Evolutionary conservation across 805 yeast species (phyloP).

Genomic region (Myxozyma neotropica): DNA sequence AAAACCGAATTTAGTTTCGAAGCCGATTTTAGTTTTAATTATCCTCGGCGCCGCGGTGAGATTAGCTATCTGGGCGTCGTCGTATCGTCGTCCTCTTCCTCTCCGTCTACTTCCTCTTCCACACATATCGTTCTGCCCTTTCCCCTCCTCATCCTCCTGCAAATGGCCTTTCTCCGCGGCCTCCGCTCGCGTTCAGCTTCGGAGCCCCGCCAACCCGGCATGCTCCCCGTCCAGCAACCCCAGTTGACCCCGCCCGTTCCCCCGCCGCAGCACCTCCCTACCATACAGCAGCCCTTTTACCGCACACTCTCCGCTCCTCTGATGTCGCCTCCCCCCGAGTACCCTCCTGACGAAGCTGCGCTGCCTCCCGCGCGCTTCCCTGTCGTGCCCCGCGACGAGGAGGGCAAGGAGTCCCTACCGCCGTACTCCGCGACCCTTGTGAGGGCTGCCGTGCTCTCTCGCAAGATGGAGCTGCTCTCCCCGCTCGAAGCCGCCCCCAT

Average conservation of each 20-base stretch:
- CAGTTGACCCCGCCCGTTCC: not conserved
- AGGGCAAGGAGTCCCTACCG: slow-evolving; percentile 57
- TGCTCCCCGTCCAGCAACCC: not conserved
- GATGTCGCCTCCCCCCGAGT: slow-evolving; percentile 19
- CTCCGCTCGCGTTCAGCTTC: slow-evolving; percentile 32
- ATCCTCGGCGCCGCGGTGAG: not conserved
- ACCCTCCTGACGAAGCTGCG: slow-evolving; percentile 6
- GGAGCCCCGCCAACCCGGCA: slow-evolving; percentile 17
- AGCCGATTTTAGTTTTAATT: not conserved
- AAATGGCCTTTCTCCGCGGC: slow-evolving; percentile 31
- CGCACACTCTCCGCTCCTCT: slow-evolving; percentile 24
- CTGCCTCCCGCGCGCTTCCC: slow-evolving; percentile 28
- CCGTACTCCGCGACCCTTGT: slow-evolving; percentile 65
- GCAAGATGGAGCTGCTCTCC: slow-evolving; percentile 74
- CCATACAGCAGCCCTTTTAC: slow-evolving; percentile 17
- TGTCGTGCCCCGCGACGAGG: slow-evolving; percentile 34
- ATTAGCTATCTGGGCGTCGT: not conserved
- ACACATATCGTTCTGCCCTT: not conserved
- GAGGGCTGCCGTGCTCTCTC: slow-evolving; percentile 56
- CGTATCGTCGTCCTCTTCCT: not conserved
- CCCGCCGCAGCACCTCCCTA: not conserved
- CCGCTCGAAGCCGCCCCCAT: slow-evolving; percentile 72
- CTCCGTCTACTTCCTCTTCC: not conserved
- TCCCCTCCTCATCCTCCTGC: not conserved
- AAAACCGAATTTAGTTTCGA: too few species aligned